Base-by-base conservation (phyloP, 2,329 filamentous ascomycete species). In the Sarocladium brachiariae region DNA sequence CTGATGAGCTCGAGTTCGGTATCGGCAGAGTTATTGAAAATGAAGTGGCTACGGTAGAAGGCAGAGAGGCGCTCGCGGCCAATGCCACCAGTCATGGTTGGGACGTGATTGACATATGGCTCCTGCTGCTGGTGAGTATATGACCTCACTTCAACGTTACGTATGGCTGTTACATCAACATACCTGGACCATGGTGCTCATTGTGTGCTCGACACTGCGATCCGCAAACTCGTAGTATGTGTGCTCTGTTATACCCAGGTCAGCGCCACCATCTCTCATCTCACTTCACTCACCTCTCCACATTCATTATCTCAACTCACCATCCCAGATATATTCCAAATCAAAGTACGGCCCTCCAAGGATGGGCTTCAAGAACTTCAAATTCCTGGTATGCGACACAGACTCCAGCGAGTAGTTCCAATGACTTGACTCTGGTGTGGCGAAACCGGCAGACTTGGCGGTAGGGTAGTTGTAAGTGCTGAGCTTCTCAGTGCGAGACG, bases 71-170 rank as follows among this genome's bases (percentile, higher is more conserved):
- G 67, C 2, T 70, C 67, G 16, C 86, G 76, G 0, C 87, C 87
- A 30, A 89, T 75, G 1, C 87, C 87, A 2, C 87, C 87, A 0
- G 82, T 84, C 54, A 82, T 61, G 0, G 85, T 89, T 0, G 86
- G 83, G 2, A 89, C 73, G 60, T 90, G 84, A 60, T 90, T 90
- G 1, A 91, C 86, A 59, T 90, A 89, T 2, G 86, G 87, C 62
- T 89, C 81, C 45, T 83, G 18, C n/a, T 8, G 10, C 7, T 9
- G 10, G n/a, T 47, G 19, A 25, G 19, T 30, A 14, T 10, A 7
- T 5, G n/a, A 5, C 25, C 13, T 13, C 19, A 9, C 19, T 7
- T 21, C 14, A 33, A 19, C 5, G 11, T 19, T 18, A n/a, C 13
- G 3, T 18, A 9, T 13, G 16, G 11, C 8, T 8, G 35, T 9